Base-by-base conservation (phyloP, 2,329 filamentous ascomycete species). In the Penicillium verrucosum region DNA sequence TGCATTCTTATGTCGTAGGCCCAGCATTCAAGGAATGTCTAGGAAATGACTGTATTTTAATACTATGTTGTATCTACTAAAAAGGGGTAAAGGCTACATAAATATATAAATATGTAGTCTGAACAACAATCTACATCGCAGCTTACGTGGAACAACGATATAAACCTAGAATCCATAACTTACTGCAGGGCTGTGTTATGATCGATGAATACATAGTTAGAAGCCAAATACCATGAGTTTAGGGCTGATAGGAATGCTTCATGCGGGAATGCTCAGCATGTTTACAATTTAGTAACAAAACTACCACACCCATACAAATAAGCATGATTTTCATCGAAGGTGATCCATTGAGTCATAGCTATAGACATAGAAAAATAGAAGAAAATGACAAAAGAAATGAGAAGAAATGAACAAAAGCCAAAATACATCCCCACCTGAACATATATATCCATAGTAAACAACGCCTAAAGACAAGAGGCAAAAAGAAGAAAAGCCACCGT, bases 301-400 rank as follows among this genome's bases (percentile, higher is more conserved):
- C 18, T n/a, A 25, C 18, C 1, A 0, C 36, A 1, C 11, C 23
- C 4, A 5, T 47, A 29, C 50, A 45, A 12, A 32, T 14, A 5
- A 21, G 1, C 1, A 9, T 12, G 2, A 25, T n/a, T 37, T 51
- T 45, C 21, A 46, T 38, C 16, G 32, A 56, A 43, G 36, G 30
- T 46, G n/a, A 50, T 51, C 25, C 44, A 59, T 60, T 58, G 43
- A 50, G 16, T 59, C 53, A 52, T 55, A 62, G 51, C 46, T 68
- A 67, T 68, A 55, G 56, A 64, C 63, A 64, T 51, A 38, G 60
- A 60, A 60, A 30, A 45, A 42, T 5, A 49, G 16, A 54, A 56
- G 12, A 37, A 59, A 61, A 44, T 49, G 63, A 61, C 56, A 61
- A 61, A 62, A 46, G 61, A 63, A 60, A 62, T 16, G 18, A 54